Conservation (phyloP, 768 basidiomycete species). For the Mycena venus region DNA sequence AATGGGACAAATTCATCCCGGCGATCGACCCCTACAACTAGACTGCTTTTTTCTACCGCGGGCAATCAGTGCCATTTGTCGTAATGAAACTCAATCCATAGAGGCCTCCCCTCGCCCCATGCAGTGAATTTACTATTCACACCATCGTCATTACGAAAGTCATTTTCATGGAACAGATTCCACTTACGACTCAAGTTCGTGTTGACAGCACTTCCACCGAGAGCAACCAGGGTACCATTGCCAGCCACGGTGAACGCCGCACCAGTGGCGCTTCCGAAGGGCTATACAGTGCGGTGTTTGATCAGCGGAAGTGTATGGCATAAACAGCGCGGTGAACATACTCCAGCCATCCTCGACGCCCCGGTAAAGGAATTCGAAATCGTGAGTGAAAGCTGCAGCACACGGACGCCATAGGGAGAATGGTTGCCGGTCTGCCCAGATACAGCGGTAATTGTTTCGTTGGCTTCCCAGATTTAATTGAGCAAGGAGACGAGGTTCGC, state of each 20-base stretch:
- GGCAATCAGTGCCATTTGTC: slow-evolving; percentile 4
- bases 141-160: neutral
- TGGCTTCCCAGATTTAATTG: slow-evolving; percentile 1
- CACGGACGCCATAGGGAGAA: neutral
- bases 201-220: slow-evolving; percentile 6
- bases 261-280: slow-evolving; percentile 8
- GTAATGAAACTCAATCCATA: slow-evolving; percentile 18
- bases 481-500: neutral
- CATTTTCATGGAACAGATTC: neutral
- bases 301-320: slow-evolving; percentile 2
- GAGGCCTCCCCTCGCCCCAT: neutral
- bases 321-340: slow-evolving; percentile 1
- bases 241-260: slow-evolving; percentile 2
- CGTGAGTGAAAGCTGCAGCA: slow-evolving; percentile 5
- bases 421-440: slow-evolving; percentile 2
- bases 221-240: neutral
- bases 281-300: neutral
- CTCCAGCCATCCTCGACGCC: slow-evolving; percentile 3
- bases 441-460: slow-evolving; percentile 4
- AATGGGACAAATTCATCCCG: neutral
- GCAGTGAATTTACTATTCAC: neutral
- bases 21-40: neutral
- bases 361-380: slow-evolving; percentile 10
- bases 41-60: neutral
- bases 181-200: slow-evolving; percentile 7